Conservation (phyloP, 495 filamentous ascomycete species). For the Bombardia bombarda region DNA sequence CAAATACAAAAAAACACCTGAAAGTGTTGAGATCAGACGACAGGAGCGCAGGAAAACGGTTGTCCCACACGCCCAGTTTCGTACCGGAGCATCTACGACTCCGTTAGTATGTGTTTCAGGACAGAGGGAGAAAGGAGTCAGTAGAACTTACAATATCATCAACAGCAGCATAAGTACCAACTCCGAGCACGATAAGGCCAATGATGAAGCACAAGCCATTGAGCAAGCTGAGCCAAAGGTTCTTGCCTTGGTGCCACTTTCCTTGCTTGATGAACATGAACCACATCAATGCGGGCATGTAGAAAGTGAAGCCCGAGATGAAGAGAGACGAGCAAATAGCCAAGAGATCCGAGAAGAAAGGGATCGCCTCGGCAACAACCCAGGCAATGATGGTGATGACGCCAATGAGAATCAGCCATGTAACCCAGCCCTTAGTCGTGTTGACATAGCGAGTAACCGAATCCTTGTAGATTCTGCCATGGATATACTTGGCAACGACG, state of each 20-base stretch:
- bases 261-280: conserved; percentile 54
- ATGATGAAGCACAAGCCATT: conserved; percentile 48
- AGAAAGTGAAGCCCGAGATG: conserved; percentile 56
- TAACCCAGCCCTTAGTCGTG: conserved; percentile 46
- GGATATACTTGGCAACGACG: conserved; percentile 55
- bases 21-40: background rate
- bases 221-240: conserved; percentile 35
- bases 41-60: background rate
- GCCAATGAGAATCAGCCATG: conserved; percentile 54
- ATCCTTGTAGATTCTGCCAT: conserved; percentile 50
- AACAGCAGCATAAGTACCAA: conserved; percentile 51
- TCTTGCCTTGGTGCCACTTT: conserved; percentile 34
- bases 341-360: conserved; percentile 61
- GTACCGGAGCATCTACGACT: background rate
- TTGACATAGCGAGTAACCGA: conserved; percentile 51
- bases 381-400: conserved; percentile 57
- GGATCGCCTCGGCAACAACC: conserved; percentile 65
- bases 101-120: background rate
- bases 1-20: too few relatives aligned
- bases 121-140: background rate
- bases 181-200: conserved; percentile 46
- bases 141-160: conserved; percentile 47
- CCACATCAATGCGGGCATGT: conserved; percentile 58
- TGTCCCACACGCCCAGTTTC: background rate
- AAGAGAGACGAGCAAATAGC: conserved; percentile 55